Evolutionary conservation across 495 filamentous ascomycete species (phyloP).

Genomic region (Penicillium psychrofluorescens): DNA sequence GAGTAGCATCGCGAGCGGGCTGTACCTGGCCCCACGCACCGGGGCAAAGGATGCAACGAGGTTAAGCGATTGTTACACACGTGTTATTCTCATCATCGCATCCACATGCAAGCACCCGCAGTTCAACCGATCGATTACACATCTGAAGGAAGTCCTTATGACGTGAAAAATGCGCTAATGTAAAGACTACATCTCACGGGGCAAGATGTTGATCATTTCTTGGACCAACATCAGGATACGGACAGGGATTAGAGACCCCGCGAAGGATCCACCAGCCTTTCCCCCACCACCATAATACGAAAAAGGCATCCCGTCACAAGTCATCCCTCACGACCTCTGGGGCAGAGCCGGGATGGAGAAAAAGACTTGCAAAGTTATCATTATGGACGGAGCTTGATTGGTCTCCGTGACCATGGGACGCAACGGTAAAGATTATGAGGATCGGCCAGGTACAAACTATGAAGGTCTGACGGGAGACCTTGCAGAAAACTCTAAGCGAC

Average conservation of each 20-base stretch:
- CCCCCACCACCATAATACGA: not conserved
- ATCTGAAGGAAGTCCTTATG: too few relatives aligned
- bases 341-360: not conserved
- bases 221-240: not conserved
- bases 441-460: not conserved
- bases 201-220: too few relatives aligned
- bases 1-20: too few relatives aligned
- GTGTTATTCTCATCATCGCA: too few relatives aligned
- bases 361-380: not conserved
- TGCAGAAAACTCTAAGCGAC: not conserved
- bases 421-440: not conserved
- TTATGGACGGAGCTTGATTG: not conserved
- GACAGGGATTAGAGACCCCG: not conserved
- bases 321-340: not conserved
- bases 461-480: not conserved
- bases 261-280: not conserved
- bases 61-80: too few relatives aligned
- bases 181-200: too few relatives aligned
- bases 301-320: not conserved
- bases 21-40: too few relatives aligned
- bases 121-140: too few relatives aligned
- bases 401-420: not conserved
- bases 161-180: too few relatives aligned
- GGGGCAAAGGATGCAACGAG: too few relatives aligned
- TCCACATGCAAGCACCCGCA: too few relatives aligned